Percentiles rank a stretch among this genome's conserved stretches.
phyloP scores from a whole-genome alignment of 2,329 filamentous ascomycete genomes.

The Diaporthe destruens region DNA sequence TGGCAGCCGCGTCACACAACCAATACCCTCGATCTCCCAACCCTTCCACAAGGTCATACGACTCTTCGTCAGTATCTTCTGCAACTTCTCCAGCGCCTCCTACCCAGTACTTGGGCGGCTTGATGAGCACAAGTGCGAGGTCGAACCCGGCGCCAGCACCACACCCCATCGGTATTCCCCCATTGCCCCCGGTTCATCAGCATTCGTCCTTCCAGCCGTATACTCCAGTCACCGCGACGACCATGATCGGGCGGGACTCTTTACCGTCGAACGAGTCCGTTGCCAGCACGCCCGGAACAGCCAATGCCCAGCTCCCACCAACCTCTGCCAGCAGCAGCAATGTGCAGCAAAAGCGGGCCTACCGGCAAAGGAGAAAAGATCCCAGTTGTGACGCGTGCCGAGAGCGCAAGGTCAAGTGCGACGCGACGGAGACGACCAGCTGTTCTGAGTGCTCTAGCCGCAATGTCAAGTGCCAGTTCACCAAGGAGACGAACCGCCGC shows the following conservation, averaged over 20 bases:
- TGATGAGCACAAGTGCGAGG: slow-evolving; percentile 66
- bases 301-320: slow-evolving; percentile 51
- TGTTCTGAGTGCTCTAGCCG: slow-evolving; percentile 98
- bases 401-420: slow-evolving; percentile 88
- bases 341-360: slow-evolving; percentile 87
- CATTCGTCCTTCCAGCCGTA: slow-evolving; percentile 64
- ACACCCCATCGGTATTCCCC: slow-evolving; percentile 66
- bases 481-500: slow-evolving; percentile 96
- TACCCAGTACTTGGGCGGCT: slow-evolving; percentile 64
- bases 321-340: slow-evolving; percentile 46
- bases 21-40: slow-evolving; percentile 72
- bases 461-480: slow-evolving; percentile 98
- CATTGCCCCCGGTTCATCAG: slow-evolving; percentile 59
- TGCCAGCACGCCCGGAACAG: slow-evolving; percentile 65
- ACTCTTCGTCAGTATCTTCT: slow-evolving; percentile 73
- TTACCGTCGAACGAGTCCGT: slow-evolving; percentile 70
- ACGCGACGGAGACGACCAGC: slow-evolving; percentile 95
- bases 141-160: slow-evolving; percentile 62
- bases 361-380: slow-evolving; percentile 94
- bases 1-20: slow-evolving; percentile 71
- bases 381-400: slow-evolving; percentile 97
- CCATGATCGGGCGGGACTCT: slow-evolving; percentile 70
- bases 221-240: slow-evolving; percentile 62
- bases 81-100: slow-evolving; percentile 70
- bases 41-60: slow-evolving; percentile 71